Evolutionary conservation across 2,329 filamentous ascomycete genomes (phyloP), one percentile per base, ranked within the genome.

Genomic region (Colletotrichum magnum): DNA sequence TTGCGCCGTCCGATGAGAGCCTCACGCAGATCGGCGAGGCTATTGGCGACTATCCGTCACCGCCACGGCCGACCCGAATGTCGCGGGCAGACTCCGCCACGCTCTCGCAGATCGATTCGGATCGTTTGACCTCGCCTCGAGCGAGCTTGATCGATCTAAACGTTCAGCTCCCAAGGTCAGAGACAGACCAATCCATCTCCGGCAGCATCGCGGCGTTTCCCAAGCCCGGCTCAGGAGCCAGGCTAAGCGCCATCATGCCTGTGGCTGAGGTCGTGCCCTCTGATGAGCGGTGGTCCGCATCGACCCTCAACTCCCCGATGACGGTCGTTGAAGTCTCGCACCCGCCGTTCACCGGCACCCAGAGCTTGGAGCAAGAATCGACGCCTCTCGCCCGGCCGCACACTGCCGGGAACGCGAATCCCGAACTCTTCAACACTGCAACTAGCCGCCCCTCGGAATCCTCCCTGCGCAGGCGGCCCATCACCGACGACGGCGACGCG

Each of bases 201-300:
- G 68, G 61, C 28, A 67, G 58, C 24, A 62, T 65, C 21, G 58
- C 53, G 4, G 58, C 67, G 32, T 62, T 58, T 3, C 61, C 58
- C 15, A 62, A 61, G 24, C 58, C 54, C 7, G 67, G 66, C 10
- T 62, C 58, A 10, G 48, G 48, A n/a, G 71, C 73, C 13, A 77
- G 75, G 5, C 73, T 83, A 24, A 79, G 76, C 28, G 74, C 78
- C 41, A 78, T 85, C 50, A 81, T 84, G 77, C 80, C 82, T 3
- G 79, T 83, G 2, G 76, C 77, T 15, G 75, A 81, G 26, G 72
- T 83, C n/a, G 70, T 79, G 24, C 81, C 69, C 4, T 58, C 50
- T 15, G 69, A 66, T 13, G 69, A 72, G 51, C 61, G 69, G 39
- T 71, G 71, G 65, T 72, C 71, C 15, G 64, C 58, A 26, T 69